Conservation (phyloP, 768 basidiomycete species). For the Lactarius psammicola region DNA sequence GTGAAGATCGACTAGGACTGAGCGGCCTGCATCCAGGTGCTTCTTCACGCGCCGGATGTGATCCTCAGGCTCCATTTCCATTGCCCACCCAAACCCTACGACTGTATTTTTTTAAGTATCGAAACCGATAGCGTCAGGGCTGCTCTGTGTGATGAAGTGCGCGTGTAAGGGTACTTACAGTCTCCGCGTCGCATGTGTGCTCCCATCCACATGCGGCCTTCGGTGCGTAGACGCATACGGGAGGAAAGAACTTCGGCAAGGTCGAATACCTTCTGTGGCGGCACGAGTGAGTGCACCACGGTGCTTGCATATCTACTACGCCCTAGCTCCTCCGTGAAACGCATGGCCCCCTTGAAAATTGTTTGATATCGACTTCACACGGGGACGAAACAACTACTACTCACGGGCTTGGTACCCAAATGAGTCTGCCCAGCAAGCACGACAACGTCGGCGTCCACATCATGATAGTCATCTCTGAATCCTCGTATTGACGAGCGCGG, state of each 20-base stretch:
- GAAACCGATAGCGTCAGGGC: constrained; percentile 2
- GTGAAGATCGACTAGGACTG: constrained; percentile 29
- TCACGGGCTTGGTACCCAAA: constrained; percentile 41
- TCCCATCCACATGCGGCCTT: constrained; percentile 43
- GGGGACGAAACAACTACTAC: constrained; percentile 26
- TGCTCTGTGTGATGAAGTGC: neutral
- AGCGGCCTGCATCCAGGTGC: constrained; percentile 33
- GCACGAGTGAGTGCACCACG: constrained; percentile 9
- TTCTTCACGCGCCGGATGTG: constrained; percentile 39
- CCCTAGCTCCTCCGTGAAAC: constrained; percentile 17
- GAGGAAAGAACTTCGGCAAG: constrained; percentile 36
- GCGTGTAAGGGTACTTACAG: constrained; percentile 34
- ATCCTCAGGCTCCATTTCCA: constrained; percentile 38
- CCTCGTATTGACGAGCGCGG: constrained; percentile 41
- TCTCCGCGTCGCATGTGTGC: constrained; percentile 47
- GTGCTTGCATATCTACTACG: constrained; percentile 18
- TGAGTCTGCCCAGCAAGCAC: constrained; percentile 44
- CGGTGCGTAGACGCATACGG: constrained; percentile 36
- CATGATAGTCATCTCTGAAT: constrained; percentile 41
- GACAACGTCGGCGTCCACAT: constrained; percentile 39
- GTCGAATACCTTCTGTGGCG: constrained; percentile 29
- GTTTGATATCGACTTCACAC: neutral
- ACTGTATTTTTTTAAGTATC: constrained; percentile 32
- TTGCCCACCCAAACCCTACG: constrained; percentile 37
- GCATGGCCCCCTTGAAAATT: constrained; percentile 23